Base-by-base conservation (phyloP, 2,329 filamentous ascomycete species). In the Paracorniculantispora psalliotae region DNA sequence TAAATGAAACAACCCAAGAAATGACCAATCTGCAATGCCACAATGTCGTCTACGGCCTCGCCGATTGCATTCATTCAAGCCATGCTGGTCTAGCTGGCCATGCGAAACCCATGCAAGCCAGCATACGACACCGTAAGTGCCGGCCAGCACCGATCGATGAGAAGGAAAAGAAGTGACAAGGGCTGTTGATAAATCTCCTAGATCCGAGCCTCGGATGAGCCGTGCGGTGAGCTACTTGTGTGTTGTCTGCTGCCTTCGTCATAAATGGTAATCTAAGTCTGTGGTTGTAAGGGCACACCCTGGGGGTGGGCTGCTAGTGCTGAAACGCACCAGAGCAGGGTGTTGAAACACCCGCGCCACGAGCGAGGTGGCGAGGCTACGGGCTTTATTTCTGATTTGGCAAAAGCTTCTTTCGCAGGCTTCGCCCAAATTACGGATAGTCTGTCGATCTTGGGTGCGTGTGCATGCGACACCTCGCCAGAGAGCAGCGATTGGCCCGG, bases 341-440 rank as follows among this genome's bases (percentile, higher is more conserved):
- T 7, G 47, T 26, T 58, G 56, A 58, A 58, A 58, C 56, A 39
- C 46, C 48, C 26, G 56, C 56, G 56, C 39, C 47, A 58, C 37
- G 48, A 33, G 48, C 49, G 26, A 7, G 33, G 39, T 55, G 41
- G 39, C 28, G 51, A 54, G 51, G 26, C 39, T 35, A 9, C 19
- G 26, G 39, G 41, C 39, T 12, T 35, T n/a, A 35, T 46, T 35
- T 55, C 28, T 46, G 21, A 37, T 35, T 54, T 2, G 51, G 30
- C 28, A 56, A 28, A 39, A 48, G 53, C 54, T 41, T 47, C 33
- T 57, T 49, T 43, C 43, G 17, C 33, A n/a, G n/a, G n/a, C n/a
- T n/a, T n/a, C 15, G 21, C 10, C n/a, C 17, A 39, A 43, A 9
- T 57, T 57, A 25, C 23, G 19, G 21, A 46, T 46, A 21, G n/a